phyloP scores from a whole-genome alignment of 306 rosid genomes.

The Ceratonia siliqua region DNA sequence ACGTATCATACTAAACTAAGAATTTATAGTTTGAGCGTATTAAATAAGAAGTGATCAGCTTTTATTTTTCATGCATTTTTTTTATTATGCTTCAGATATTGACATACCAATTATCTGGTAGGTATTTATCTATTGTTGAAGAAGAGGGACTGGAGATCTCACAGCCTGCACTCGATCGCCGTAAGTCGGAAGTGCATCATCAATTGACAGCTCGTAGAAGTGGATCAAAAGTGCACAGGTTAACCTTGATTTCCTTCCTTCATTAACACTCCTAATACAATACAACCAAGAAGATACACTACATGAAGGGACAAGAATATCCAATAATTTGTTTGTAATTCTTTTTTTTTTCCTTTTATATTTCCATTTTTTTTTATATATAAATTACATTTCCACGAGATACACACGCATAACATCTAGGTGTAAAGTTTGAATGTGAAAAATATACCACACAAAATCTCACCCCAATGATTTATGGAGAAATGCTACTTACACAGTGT shows the following conservation, averaged over 20 bases:
- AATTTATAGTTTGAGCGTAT: neutral
- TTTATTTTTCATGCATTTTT: neutral
- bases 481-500: too few relatives aligned
- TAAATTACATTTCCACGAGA: too few relatives aligned
- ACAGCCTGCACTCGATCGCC: conserved; percentile 93
- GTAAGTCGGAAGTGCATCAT: conserved; percentile 78
- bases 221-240: conserved; percentile 86
- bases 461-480: neutral
- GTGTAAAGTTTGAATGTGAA: conserved; percentile 8
- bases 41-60: neutral
- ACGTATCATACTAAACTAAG: conserved; percentile 17
- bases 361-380: too few relatives aligned
- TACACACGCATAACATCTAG: neutral
- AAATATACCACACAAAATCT: neutral
- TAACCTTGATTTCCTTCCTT: conserved; percentile 19
- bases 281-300: too few relatives aligned
- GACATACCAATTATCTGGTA: conserved; percentile 38
- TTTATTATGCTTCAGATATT: conserved; percentile 7
- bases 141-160: conserved; percentile 94
- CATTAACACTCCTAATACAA: too few relatives aligned
- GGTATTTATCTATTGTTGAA: conserved; percentile 72
- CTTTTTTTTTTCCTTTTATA: too few relatives aligned
- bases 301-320: neutral
- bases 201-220: conserved; percentile 62
- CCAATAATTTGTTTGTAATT: too few relatives aligned